phyloP scores from a whole-genome alignment of 352 stramenopile genomes.

The Phytophthora parvispora region DNA sequence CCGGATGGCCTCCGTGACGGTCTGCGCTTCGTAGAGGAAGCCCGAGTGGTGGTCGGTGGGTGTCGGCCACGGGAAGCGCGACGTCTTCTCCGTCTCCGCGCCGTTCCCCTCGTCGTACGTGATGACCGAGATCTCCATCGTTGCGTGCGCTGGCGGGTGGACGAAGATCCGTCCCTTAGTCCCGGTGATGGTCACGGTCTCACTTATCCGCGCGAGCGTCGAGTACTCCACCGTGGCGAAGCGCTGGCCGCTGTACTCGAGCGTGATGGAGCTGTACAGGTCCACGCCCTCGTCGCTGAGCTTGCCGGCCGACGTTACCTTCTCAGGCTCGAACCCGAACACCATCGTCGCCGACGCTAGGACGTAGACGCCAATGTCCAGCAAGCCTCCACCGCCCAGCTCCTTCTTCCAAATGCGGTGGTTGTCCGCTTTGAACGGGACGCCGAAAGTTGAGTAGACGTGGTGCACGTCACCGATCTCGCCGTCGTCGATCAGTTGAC shows the following conservation, averaged over 20 bases:
- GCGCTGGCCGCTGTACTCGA: constrained; percentile 59
- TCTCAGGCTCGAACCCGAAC: constrained; percentile 54
- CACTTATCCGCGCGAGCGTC: constrained; percentile 62
- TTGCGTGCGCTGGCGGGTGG: constrained; percentile 41
- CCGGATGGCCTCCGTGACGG: constrained; percentile 50
- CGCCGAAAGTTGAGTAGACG: constrained; percentile 45
- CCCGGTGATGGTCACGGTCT: constrained; percentile 79
- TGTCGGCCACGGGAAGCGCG: constrained; percentile 32
- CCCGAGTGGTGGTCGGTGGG: constrained; percentile 28
- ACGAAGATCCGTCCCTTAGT: constrained; percentile 77
- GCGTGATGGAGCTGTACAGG: constrained; percentile 63
- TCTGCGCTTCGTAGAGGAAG: constrained; percentile 80
- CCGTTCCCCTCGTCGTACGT: constrained; percentile 14
- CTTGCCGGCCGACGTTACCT: constrained; percentile 58
- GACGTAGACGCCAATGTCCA: constrained; percentile 90
- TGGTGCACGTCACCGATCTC: constrained; percentile 63
- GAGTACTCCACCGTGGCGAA: constrained; percentile 74
- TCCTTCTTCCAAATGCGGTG: constrained; percentile 76
- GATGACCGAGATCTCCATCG: constrained; percentile 26
- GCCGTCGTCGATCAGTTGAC: constrained; percentile 47
- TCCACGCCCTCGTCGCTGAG: constrained; percentile 63
- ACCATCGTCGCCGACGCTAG: constrained; percentile 80
- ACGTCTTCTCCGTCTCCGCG: constrained; percentile 15
- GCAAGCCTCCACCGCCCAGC: constrained; percentile 74
- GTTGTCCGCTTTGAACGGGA: constrained; percentile 41